Evolutionary conservation across 805 yeast genomes (phyloP).

Genomic region (Barnettozyma californica): DNA sequence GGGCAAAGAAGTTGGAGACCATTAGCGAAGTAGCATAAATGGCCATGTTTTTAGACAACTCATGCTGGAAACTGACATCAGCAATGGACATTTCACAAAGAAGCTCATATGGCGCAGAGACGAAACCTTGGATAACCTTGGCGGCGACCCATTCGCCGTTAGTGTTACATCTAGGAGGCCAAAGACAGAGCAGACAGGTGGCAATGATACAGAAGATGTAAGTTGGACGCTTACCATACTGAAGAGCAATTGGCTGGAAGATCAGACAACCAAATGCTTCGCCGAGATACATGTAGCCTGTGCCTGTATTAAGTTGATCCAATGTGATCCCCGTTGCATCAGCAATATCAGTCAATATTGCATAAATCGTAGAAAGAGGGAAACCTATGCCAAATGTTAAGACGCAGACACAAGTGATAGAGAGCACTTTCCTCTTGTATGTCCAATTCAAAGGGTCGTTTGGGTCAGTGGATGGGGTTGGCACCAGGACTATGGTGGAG

Average conservation of each 20-base stretch:
- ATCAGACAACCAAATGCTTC: background rate
- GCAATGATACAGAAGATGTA: background rate
- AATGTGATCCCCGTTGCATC: background rate
- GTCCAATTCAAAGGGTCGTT: background rate
- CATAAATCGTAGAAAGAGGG: background rate
- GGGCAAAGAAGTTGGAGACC: too few relatives aligned
- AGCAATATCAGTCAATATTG: background rate
- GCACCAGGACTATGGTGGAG: background rate
- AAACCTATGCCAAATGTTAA: background rate
- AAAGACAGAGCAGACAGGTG: background rate
- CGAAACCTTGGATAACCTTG: too few relatives aligned
- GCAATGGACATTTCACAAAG: too few relatives aligned
- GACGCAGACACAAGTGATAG: background rate
- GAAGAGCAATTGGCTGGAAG: background rate
- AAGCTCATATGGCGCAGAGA: too few relatives aligned
- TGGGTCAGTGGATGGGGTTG: background rate
- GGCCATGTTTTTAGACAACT: too few relatives aligned
- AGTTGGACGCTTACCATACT: background rate
- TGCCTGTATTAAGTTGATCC: background rate
- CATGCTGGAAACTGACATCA: too few relatives aligned
- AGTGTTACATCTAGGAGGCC: background rate
- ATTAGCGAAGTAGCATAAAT: too few relatives aligned
- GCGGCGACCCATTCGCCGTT: background rate
- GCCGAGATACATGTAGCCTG: background rate
- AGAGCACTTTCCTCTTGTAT: background rate